Base-by-base conservation (phyloP, 176 grass and related monocot species). In the Urochloa ruziziensis region DNA sequence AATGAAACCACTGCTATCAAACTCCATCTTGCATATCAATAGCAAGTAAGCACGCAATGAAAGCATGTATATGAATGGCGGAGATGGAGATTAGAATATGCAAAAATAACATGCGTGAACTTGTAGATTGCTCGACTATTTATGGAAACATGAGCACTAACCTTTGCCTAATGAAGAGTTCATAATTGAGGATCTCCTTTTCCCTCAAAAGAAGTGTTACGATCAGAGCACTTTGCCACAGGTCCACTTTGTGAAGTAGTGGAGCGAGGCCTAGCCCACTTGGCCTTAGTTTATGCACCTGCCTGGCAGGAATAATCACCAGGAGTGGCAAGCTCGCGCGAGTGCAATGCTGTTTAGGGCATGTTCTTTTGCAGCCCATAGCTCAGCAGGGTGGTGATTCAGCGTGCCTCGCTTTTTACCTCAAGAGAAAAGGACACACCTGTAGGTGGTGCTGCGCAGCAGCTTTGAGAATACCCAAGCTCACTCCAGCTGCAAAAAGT, bases 361-460 rank as follows among this genome's bases (percentile, higher is more conserved):
- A 86, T 84, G 66, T 75, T 83, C 83, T 86, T 83, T 86, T 78
- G 63, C 84, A 83, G 82, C 59, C 44, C 90, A n/a, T 68, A 76
- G 62, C 60, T 36, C 78, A 75, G 65, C 19, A 81, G 70, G 42
- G 24, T 28, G 46, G 70, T 75, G 78, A 82, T 82, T 73, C 83
- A 83, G 53, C 39, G 61, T 75, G 64, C 77, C 54, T 82, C 21
- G 54, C 72, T 73, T 89, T 89, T 89, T 89, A 83, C 90, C 86
- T 84, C 64, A 86, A 80, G 79, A 86, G 80, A 74, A 84, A 92
- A 89, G 84, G 87, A 86, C 56, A 44, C 59, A 6, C 7, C 56
- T 62, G 24, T 73, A 54, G 73, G 88, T 75, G 53, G 76, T 59
- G 84, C 32, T 74, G 34, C 13, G 77, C 68, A 21, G 59, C 75